Evolutionary conservation across 2,329 filamentous ascomycete species (phyloP), one percentile per base, ranked within the genome.

Genomic region (Colletotrichum agaves): DNA sequence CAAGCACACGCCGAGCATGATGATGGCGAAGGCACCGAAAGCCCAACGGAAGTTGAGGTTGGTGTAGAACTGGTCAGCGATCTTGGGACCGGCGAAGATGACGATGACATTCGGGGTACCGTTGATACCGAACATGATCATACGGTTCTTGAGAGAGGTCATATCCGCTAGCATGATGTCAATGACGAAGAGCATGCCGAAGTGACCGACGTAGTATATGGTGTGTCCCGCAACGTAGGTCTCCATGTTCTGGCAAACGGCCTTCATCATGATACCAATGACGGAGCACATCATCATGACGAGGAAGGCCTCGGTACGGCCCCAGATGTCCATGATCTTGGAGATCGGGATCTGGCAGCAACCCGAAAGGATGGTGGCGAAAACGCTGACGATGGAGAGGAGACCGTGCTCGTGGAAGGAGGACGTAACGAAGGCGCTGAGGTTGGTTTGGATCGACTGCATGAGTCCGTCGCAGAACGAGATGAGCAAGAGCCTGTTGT

Each of bases 11-110:
- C 84, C 81, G 7, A 87, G 84, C 15, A 89, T 74, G 69, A 91
- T 86, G 73, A 92, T 88, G 62, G 83, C 81, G 76, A 90, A 91
- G 63, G 85, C 83, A 27, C 88, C 89, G 72, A 90, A 91, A 1
- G 79, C 81, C 82, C 82, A 83, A 35, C 80, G 77, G 73, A 79
- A 83, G 72, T 78, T 79, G 58, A 75, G 69, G 37, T 79, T 64
- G 3, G 71, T 63, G 61, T 78, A 78, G 72, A 83, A 82, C 2
- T 78, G 73, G n/a, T 79, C 73, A 7, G 79, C 80, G 46, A 82
- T 79, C 63, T 69, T 73, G 47, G 80, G 78, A 2, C 82, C 82
- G 53, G 81, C 79, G 73, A 83, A 84, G 4, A 78, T 80, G 7
- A 78, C 82, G 47, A 78, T 77, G 61, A 86, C 79, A 57, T 76